Base-by-base conservation (phyloP, 1,284 basidiomycete genomes). In the Ustilago esculenta region DNA sequence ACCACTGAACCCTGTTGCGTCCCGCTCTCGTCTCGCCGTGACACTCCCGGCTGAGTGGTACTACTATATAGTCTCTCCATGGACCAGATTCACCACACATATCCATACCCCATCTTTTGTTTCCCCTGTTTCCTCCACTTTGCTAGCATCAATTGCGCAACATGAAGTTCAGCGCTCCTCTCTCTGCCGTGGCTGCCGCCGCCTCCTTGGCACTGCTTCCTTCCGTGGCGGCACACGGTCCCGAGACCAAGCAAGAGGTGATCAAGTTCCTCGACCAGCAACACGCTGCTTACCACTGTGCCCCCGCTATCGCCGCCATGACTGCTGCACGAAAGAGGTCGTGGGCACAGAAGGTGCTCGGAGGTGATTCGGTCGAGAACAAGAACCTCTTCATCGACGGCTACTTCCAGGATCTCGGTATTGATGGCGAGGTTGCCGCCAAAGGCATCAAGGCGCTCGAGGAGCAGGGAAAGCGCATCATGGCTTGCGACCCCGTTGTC, bases 281-380 rank as follows among this genome's bases (percentile, higher is more conserved):
- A 45, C 71, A 77, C 30, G 68, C 76, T n/a, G 76, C 79, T n/a
- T 82, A 81, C 67, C 80, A 82, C 67, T 83, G 82, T 49, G 81
- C 81, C 6, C 82, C 82, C 21, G 73, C 77, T 39, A 77, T 83
- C 35, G 76, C 76, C n/a, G 80, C 79, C 24, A 80, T 81, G 68
- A 74, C 73, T 18, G 81, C 75, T 0, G 66, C 75, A 41, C 69
- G 82, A 25, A 81, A 81, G 65, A 66, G 57, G 18, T 65, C 76
- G 18, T 80, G 77, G 55, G 72, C 79, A 42, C 69, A 63, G 41
- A 59, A 75, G 43, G 77, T 78, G 43, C 54, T 72, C 20, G 61
- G 76, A 27, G 79, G 76, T 32, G 72, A 68, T 18, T 72, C 78
- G 12, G 49, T 74, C 9, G 71, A 76, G 10, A 72, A 81, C 67